Base-by-base conservation (phyloP, 306 rosid species). In the Inga laurina region DNA sequence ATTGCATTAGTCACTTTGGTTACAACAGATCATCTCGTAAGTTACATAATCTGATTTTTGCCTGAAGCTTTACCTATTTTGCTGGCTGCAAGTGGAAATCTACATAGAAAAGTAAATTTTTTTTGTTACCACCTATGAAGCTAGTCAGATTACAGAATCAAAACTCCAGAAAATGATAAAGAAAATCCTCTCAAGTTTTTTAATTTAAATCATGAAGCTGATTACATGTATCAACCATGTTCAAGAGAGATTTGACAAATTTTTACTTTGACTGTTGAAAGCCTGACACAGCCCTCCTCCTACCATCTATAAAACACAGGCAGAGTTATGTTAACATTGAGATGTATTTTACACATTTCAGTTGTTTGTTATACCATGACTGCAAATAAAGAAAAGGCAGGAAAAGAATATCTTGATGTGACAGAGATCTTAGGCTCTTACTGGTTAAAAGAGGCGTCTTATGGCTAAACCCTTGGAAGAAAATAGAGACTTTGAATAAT, bases 1-100 rank as follows among this genome's bases (percentile, higher is more conserved):
- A 84, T 80, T 92, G 90, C 86, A 44, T 84, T 52, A 75, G 46
- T 10, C 92, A 87, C 79, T 92, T 94, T 48, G 98, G 92, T 78
- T 90, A 57, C 86, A 74, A 62, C 16, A 84, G 46, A 27, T 82
- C 89, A 57, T 71, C 90, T 41, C 85, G 98, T 94, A 88, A 86
- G 98, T 77, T 68, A 19, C 49, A 10, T 48, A 45, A 15, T 70
- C 54, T 49, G 15, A 49, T 49, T 49, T 49, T 49, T 49, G 3
- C 15, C 43, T 39, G 43, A 6, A 39, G 43, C 43, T 39, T 6
- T 39, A 6, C 8, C 43, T 39, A 6, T 49, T 12, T 3, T 2
- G 54, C 54, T 4, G 54, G 32, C 64, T 30, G 32, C 22, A 15
- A 66, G 21, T 37, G 10, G 11, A 48, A 24, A 22, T 48, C 1